A percentile compares a stretch with the other conserved stretches of the same genome.
Evolutionary conservation across 345 rosid genomes (phyloP).

Genomic region (Turritis glabra): DNA sequence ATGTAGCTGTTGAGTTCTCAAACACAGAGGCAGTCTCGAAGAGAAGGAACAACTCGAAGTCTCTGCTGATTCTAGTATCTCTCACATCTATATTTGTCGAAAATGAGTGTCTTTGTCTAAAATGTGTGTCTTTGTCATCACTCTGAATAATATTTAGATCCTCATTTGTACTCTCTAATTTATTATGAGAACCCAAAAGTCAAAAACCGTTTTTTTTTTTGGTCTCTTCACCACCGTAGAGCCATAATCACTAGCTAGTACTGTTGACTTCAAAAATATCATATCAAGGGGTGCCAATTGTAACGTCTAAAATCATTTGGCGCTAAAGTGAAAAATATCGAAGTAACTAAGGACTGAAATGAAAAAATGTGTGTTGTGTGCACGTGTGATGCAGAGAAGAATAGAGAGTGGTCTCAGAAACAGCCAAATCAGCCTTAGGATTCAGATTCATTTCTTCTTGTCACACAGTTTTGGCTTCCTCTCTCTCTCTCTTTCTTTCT

Average conservation of each 20-base stretch:
- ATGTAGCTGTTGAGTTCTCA: not conserved
- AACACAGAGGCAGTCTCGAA: not conserved
- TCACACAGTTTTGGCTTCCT: slow-evolving; percentile 26
- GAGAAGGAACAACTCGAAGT: slow-evolving; percentile 13
- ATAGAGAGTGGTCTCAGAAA: not conserved
- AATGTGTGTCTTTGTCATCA: not conserved
- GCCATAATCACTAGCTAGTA: not conserved
- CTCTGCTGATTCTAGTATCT: slow-evolving; percentile 26
- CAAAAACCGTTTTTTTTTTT: not conserved
- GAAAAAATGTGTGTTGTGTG: not conserved
- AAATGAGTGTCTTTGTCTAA: slow-evolving; percentile 15
- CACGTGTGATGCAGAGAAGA: slow-evolving; percentile 25
- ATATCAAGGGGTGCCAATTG: not conserved
- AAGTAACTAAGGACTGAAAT: not conserved
- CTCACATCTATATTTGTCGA: slow-evolving; percentile 19
- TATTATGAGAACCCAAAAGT: not conserved
- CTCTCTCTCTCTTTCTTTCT: not conserved
- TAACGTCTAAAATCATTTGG: not conserved
- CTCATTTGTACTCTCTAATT: slow-evolving; percentile 10
- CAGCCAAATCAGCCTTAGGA: not conserved
- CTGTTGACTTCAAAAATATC: not conserved
- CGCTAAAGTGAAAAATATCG: not conserved
- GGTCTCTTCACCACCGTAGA: not conserved
- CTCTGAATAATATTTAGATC: slow-evolving; percentile 1
- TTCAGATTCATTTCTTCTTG: slow-evolving; percentile 44